Evolutionary conservation across 805 yeast genomes (phyloP), one percentile per base, ranked within the genome.

Genomic region (Kazachstania viticola): DNA sequence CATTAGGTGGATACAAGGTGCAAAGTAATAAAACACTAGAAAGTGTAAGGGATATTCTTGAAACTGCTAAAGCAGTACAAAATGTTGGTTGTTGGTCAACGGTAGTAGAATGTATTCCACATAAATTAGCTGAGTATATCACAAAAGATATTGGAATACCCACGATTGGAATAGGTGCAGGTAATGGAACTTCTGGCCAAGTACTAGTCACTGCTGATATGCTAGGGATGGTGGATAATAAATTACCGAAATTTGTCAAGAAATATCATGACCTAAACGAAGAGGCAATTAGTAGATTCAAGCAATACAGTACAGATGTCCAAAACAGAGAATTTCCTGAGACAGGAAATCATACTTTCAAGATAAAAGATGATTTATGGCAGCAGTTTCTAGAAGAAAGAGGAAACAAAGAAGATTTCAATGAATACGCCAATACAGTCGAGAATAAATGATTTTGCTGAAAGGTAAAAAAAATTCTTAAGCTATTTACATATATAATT

Each of bases 151-250:
- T 85, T 21, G 31, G 51, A 1, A 64, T 88, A 1, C 96, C 97
- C 0, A 81, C 93, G 1, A 85, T 88, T 42, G 98, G 98, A 3
- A 88, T 88, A 30, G 98, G 98, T 4, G 95, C 97, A 0, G 97
- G 98, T 1, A 71, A 74, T 15, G 60, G 60, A 7, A 78, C 88
- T 7, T 71, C 81, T 22, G 97, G 95, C 0, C 97, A 91, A 54
- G 95, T 88, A 1, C 64, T 88, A 24, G 98, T 88, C 0, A 75
- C 80, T 54, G 71, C 82, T 4, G 98, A 88, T 51, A 48, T 82
- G 58, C 60, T 88, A 21, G 95, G 95, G 1, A 71, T 78, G 81
- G 62, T 58, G 2, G 73, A 73, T 27, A 66, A 67, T 0, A 62
- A 59, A 28, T 50, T 56, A 15, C 80, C 81, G 2, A 81, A 79